phyloP scores from a whole-genome alignment of 331 rosid genomes.

The Phaseolus coccineus region DNA sequence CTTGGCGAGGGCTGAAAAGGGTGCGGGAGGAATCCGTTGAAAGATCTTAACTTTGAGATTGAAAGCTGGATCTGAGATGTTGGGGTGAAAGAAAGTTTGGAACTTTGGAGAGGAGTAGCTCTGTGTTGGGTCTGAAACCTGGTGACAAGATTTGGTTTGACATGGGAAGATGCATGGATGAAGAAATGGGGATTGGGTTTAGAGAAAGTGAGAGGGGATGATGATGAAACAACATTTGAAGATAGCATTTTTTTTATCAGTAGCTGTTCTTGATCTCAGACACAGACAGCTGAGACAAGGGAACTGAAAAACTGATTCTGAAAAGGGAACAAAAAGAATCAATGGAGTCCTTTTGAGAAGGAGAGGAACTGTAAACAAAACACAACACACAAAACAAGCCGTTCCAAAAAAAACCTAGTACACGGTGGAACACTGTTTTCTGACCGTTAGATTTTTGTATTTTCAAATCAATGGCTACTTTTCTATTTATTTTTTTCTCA shows the following conservation, averaged over 20 bases:
- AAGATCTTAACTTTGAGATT: constrained; percentile 45
- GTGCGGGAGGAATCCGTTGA: constrained; percentile 37
- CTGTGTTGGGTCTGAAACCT: constrained; percentile 39
- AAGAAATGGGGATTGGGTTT: constrained; percentile 49
- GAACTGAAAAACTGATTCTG: neutral
- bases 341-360: neutral
- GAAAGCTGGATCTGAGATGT: constrained; percentile 51
- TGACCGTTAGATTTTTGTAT: neutral
- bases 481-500: no score
- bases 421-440: neutral
- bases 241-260: constrained; percentile 54
- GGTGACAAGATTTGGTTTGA: constrained; percentile 50
- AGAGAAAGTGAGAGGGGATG: constrained; percentile 57
- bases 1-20: constrained; percentile 50
- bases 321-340: neutral
- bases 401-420: constrained; percentile 30
- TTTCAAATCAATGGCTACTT: no score
- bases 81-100: constrained; percentile 48
- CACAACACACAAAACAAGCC: neutral
- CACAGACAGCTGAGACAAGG: constrained; percentile 7
- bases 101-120: constrained; percentile 43
- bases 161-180: constrained; percentile 49
- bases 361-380: neutral
- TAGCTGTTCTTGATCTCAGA: constrained; percentile 5
- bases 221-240: constrained; percentile 53